phyloP scores from a whole-genome alignment of 2,329 filamentous ascomycete genomes.

The Cercospora canescens region DNA sequence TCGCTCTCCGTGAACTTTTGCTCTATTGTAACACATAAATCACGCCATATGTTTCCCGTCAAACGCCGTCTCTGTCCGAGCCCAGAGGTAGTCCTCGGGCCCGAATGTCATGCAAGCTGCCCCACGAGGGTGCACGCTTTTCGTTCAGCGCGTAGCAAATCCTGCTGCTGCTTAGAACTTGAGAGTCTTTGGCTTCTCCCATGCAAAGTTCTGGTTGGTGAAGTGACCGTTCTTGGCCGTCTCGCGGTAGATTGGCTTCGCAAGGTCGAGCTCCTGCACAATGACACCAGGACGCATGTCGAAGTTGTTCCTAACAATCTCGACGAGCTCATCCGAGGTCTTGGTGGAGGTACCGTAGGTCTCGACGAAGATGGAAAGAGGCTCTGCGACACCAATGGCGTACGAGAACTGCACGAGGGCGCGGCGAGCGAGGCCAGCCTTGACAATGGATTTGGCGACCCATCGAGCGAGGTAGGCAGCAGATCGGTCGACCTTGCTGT shows the following conservation, averaged over 20 bases:
- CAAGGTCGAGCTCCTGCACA: constrained; percentile 92
- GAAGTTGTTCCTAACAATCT: constrained; percentile 95
- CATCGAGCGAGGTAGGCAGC: constrained; percentile 96
- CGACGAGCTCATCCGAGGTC: constrained; percentile 87
- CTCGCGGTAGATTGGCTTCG: constrained; percentile 95
- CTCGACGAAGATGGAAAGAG: constrained; percentile 96
- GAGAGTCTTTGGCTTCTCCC: constrained; percentile 97
- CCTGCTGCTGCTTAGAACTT: constrained; percentile 67
- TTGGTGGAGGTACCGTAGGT: constrained; percentile 92
- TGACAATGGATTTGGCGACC: constrained; percentile 97
- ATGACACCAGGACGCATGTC: constrained; percentile 98
- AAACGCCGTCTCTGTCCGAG: constrained; percentile 18
- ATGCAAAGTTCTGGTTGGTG: constrained; percentile 95
- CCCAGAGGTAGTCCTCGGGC: constrained; percentile 5
- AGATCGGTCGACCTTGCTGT: constrained; percentile 99
- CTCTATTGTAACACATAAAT: constrained; percentile 16
- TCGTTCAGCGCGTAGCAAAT: neutral
- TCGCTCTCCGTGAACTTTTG: constrained; percentile 25
- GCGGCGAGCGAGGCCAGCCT: constrained; percentile 85
- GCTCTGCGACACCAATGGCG: constrained; percentile 98
- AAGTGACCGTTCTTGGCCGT: constrained; percentile 99
- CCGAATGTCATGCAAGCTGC: constrained; percentile 13
- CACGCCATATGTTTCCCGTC: neutral
- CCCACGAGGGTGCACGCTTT: neutral
- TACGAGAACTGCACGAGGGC: constrained; percentile 97